A percentile compares a stretch with the other conserved stretches of the same genome.
phyloP scores from a whole-genome alignment of 164 flowering plant species.

The Chimonanthus praecox region DNA sequence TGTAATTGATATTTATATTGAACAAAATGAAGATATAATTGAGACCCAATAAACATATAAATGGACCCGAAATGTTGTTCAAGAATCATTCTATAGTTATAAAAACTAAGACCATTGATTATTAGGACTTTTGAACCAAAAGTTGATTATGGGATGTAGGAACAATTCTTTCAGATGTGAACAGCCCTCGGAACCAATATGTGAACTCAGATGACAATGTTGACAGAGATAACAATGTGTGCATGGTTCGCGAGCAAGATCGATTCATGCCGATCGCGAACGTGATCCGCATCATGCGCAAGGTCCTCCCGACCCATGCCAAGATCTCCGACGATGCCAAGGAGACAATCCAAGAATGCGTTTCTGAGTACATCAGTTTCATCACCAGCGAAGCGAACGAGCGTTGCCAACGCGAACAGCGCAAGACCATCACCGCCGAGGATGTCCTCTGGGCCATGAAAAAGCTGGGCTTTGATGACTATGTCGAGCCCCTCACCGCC shows the following conservation, averaged over 20 bases:
- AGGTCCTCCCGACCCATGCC: constrained; percentile 69
- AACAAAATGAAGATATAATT: too few species aligned
- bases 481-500: constrained; percentile 58
- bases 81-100: too few species aligned
- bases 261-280: constrained; percentile 84
- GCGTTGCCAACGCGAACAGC: constrained; percentile 78
- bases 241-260: constrained; percentile 76
- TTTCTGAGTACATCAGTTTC: constrained; percentile 82
- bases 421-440: constrained; percentile 84
- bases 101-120: too few species aligned
- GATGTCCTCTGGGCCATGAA: constrained; percentile 82
- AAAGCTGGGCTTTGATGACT: constrained; percentile 81
- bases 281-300: constrained; percentile 77
- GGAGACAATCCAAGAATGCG: constrained; percentile 80
- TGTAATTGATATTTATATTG: too few species aligned
- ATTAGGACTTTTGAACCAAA: too few species aligned
- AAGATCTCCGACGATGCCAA: constrained; percentile 83
- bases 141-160: neutral
- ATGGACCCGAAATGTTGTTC: too few species aligned
- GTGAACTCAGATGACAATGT: constrained; percentile 2
- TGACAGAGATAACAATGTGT: constrained; percentile 25
- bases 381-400: constrained; percentile 83
- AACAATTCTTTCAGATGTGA: neutral
- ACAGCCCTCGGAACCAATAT: neutral
- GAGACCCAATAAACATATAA: too few species aligned